Percentiles rank a stretch among this genome's conserved stretches.
Evolutionary conservation across 2,329 filamentous ascomycete genomes (phyloP).

Genomic region (Xylariomycetidae sp.): DNA sequence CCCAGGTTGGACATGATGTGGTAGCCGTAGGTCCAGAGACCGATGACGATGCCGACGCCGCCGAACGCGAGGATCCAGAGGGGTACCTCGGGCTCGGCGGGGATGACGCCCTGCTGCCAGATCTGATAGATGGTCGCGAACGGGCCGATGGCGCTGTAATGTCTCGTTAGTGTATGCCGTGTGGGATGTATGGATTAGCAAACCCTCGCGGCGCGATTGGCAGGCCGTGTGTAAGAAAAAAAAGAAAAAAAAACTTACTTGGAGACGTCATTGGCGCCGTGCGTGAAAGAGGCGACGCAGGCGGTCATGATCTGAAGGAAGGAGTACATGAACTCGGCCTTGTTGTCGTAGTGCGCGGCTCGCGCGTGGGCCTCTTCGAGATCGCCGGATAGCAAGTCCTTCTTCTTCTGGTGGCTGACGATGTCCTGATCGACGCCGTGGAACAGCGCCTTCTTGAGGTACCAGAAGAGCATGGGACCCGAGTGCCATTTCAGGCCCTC

Average conservation of each 20-base stretch:
- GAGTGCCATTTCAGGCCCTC: conserved; percentile 29
- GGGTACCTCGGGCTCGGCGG: conserved; percentile 43
- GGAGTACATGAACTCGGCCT: conserved; percentile 56
- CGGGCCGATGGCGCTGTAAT: conserved; percentile 50
- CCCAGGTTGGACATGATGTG: conserved; percentile 61
- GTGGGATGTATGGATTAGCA: no score
- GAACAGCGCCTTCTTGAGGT: conserved; percentile 16
- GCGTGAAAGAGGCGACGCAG: conserved; percentile 58
- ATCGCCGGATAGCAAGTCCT: conserved; percentile 45
- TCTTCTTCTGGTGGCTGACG: conserved; percentile 32
- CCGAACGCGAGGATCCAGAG: conserved; percentile 56
- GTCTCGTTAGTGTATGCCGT: not conserved
- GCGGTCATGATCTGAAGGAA: conserved; percentile 59
- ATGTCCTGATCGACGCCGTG: conserved; percentile 34
- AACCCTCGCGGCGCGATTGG: no score
- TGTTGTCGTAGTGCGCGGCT: conserved; percentile 58
- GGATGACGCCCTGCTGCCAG: conserved; percentile 46
- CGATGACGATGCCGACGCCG: conserved; percentile 47
- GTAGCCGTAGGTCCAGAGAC: conserved; percentile 58
- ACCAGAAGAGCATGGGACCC: conserved; percentile 15
- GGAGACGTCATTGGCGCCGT: conserved; percentile 63
- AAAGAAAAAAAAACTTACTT: conserved; percentile 28
- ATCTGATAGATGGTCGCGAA: conserved; percentile 60
- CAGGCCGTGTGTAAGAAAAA: not conserved
- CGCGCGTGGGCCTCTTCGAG: conserved; percentile 52